Evolutionary conservation across 2,329 filamentous ascomycete genomes (phyloP).

Genomic region (Ophiostoma sp.): DNA sequence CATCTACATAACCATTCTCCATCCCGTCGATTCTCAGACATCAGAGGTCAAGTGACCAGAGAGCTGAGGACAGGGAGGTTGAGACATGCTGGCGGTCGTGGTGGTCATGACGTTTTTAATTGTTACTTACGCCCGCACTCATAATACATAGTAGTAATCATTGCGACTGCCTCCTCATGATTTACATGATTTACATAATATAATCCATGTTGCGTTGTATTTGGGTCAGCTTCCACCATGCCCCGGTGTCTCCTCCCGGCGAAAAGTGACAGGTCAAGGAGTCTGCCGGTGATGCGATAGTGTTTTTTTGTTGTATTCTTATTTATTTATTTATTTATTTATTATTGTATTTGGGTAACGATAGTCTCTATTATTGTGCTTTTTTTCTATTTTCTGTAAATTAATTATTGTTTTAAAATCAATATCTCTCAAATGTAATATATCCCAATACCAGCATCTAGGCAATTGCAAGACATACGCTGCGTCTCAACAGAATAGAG

Average conservation of each 20-base stretch:
- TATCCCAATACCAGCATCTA: no score
- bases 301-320: neutral
- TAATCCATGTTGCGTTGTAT: neutral
- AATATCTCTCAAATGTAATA: neutral
- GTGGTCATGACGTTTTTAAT: neutral
- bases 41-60: neutral
- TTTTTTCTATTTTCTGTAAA: neutral
- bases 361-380: neutral
- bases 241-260: neutral
- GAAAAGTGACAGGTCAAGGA: neutral
- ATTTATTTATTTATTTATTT: neutral
- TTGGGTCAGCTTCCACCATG: conserved; percentile 4
- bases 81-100: neutral
- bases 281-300: neutral
- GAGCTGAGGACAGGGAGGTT: neutral
- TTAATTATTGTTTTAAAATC: neutral
- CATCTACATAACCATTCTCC: neutral
- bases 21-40: neutral
- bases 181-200: neutral
- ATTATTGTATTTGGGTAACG: neutral
- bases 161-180: no score
- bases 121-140: neutral
- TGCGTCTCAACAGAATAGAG: no score
- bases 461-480: no score
- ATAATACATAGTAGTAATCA: neutral